Conservation (phyloP, 2,329 filamentous ascomycete species). For the Xylariaceae sp. region DNA sequence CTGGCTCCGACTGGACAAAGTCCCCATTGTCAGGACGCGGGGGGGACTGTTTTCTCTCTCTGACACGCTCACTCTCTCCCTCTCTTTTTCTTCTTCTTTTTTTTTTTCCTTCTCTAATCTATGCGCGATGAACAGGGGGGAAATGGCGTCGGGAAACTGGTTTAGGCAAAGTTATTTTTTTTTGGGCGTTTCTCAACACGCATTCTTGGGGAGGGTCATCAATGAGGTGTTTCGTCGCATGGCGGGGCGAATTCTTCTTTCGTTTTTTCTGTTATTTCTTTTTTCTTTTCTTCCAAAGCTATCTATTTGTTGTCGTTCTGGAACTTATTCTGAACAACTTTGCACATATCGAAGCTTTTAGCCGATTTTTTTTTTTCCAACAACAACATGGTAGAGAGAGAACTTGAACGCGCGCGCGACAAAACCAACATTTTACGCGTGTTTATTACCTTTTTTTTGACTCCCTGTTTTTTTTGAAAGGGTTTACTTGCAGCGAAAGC, state of each 20-base stretch:
- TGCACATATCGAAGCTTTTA: neutral
- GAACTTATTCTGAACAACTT: no score
- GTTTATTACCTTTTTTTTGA: no score
- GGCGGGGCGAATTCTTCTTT: neutral
- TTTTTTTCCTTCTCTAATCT: neutral
- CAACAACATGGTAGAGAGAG: no score
- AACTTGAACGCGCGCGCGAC: no score
- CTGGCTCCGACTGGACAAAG: neutral
- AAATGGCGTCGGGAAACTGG: neutral
- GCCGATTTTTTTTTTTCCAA: neutral
- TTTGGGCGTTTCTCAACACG: neutral
- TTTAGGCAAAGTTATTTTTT: neutral
- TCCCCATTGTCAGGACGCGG: constrained; percentile 1
- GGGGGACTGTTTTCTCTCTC: neutral
- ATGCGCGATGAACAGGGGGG: neutral
- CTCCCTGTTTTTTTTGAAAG: no score
- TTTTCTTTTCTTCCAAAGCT: neutral
- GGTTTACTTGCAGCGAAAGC: neutral
- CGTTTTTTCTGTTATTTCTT: constrained; percentile 2
- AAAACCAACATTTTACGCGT: no score
- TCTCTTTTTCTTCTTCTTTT: neutral
- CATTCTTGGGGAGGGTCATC: neutral
- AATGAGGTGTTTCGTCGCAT: neutral
- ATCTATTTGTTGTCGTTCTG: no score
- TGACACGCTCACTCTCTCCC: neutral